phyloP scores from a whole-genome alignment of 345 rosid genomes.

The Eucalyptus globulus region DNA sequence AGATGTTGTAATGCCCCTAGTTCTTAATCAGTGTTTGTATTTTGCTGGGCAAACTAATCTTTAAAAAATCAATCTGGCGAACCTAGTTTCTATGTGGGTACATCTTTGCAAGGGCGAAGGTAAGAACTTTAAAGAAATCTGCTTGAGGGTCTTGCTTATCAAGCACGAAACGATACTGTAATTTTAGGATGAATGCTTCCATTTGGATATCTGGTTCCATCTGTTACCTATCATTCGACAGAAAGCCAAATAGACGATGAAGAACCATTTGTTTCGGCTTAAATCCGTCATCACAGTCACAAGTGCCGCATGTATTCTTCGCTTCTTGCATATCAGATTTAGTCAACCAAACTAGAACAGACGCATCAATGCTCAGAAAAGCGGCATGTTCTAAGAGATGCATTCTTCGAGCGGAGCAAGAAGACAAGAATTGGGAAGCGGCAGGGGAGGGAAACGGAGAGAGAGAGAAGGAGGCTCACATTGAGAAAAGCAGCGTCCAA shows the following conservation, averaged over 20 bases:
- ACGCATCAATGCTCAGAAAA: not conserved
- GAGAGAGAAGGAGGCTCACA: constrained; percentile 8
- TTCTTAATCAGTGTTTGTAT: not conserved
- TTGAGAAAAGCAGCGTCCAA: constrained; percentile 74
- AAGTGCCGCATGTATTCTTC: not conserved
- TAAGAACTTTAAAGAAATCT: not conserved
- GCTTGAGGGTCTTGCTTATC: not conserved
- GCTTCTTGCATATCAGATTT: not conserved
- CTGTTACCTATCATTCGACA: not conserved
- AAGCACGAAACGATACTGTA: not conserved
- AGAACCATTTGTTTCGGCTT: not conserved
- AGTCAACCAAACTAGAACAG: not conserved
- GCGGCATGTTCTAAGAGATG: not conserved
- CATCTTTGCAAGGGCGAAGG: not conserved
- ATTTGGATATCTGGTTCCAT: not conserved
- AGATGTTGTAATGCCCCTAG: not conserved
- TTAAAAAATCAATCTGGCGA: not conserved
- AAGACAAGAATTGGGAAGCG: not conserved
- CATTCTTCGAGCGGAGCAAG: not conserved
- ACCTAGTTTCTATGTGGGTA: not conserved
- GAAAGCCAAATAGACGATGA: not conserved
- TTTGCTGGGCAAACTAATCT: not conserved
- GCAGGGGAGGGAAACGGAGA: not conserved
- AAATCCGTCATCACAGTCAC: not conserved
- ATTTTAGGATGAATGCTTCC: not conserved